These are phyloP conservation scores for Gaultheria prostrata DNA, from an alignment of 148 eudicot genomes.

Conservation along the genomic window DNA sequence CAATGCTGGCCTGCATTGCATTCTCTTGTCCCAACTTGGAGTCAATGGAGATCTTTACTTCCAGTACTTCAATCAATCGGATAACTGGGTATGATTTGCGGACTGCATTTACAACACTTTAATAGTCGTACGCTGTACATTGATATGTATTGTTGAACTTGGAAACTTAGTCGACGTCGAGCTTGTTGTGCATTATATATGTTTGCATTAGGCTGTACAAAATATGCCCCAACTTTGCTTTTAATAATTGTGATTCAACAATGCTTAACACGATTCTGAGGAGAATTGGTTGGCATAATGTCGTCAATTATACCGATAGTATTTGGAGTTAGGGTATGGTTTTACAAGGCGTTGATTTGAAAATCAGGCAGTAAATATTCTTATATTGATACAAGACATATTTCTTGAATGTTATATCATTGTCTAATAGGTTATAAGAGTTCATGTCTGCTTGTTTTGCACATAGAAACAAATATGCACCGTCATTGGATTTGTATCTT, in stretches of 20 bases:
- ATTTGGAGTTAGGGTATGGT: background rate
- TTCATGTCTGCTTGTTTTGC: background rate
- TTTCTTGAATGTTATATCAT: background rate
- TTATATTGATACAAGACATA: background rate
- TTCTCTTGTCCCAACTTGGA: conserved; percentile 91
- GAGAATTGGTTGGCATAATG: background rate
- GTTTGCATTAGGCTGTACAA: too few species aligned
- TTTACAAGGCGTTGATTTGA: background rate
- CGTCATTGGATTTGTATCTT: background rate
- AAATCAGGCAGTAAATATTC: background rate
- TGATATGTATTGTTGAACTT: background rate
- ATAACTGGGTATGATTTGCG: conserved; percentile 65
- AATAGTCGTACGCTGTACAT: background rate
- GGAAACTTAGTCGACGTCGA: background rate
- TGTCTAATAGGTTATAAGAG: background rate
- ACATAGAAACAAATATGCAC: background rate
- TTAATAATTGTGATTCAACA: background rate
- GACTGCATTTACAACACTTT: background rate
- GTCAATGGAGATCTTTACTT: conserved; percentile 65
- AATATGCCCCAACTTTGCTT: background rate
- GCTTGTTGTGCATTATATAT: background rate
- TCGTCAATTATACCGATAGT: background rate
- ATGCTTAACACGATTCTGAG: background rate
- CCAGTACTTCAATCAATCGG: conserved; percentile 56
- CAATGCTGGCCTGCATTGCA: conserved; percentile 91